Conservation (phyloP, 1,284 basidiomycete species). For the Moesziomyces globuligerus region DNA sequence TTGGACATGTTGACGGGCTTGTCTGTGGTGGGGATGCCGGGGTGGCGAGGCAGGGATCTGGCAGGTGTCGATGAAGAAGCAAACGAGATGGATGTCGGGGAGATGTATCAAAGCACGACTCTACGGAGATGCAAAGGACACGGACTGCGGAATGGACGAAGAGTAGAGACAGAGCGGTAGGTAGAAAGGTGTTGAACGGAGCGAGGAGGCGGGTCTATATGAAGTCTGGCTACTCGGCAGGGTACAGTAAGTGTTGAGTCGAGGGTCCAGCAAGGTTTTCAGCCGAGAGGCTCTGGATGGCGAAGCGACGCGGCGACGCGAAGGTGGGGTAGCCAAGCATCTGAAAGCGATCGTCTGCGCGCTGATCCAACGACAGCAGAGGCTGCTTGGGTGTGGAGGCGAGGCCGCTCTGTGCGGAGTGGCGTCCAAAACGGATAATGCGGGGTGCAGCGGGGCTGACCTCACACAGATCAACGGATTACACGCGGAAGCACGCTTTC, state of each 20-base stretch:
- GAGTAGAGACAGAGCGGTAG: not conserved
- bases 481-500: not conserved
- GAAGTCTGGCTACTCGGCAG: not conserved
- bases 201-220: not conserved
- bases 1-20: constrained; percentile 16
- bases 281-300: not conserved
- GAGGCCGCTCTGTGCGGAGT: no score
- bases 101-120: not conserved
- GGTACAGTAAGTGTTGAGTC: not conserved
- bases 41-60: not conserved
- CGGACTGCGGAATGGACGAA: not conserved
- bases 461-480: not conserved
- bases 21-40: not conserved
- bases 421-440: not conserved
- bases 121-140: not conserved
- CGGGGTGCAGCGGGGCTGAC: not conserved
- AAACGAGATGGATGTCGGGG: no score
- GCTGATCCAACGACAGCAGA: no score
- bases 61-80: not conserved
- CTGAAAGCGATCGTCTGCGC: not conserved
- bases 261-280: not conserved
- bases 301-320: not conserved
- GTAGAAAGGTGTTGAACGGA: not conserved
- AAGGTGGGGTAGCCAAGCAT: not conserved
- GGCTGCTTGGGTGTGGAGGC: not conserved